A percentile compares a stretch with the other conserved stretches of the same genome.
These are phyloP conservation scores for Cornus controversa DNA, from an alignment of 148 eudicot species.

Conservation along the genomic window DNA sequence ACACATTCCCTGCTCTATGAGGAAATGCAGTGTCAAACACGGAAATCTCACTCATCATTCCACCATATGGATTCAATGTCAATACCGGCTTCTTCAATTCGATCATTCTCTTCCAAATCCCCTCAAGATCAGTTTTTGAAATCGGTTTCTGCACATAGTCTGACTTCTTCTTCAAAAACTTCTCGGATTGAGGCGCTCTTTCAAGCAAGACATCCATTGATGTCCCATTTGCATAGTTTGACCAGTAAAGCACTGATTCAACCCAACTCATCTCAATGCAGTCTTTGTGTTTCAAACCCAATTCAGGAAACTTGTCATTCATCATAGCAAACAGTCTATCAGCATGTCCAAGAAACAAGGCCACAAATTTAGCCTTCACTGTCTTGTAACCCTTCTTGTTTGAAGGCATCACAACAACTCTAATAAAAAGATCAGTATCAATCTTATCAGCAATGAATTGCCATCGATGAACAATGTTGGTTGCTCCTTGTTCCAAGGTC, in stretches of 20 bases:
- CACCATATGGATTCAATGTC: constrained; percentile 20
- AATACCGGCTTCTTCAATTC: constrained; percentile 4
- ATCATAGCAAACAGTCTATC: background rate
- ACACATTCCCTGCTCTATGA: constrained; percentile 16
- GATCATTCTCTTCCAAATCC: constrained; percentile 13
- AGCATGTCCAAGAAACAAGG: constrained; percentile 15
- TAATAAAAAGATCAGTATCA: too few relatives aligned
- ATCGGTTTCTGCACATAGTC: constrained; percentile 17
- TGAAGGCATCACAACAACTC: too few relatives aligned
- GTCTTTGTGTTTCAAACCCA: constrained; percentile 8
- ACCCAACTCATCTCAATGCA: constrained; percentile 23
- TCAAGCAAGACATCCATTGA: constrained; percentile 1
- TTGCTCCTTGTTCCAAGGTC: too few relatives aligned
- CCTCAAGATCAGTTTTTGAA: background rate
- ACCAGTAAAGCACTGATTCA: constrained; percentile 16
- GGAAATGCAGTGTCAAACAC: constrained; percentile 7
- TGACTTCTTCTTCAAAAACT: constrained; percentile 5
- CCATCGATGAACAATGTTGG: too few relatives aligned
- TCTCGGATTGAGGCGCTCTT: background rate
- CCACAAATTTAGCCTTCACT: constrained; percentile 3
- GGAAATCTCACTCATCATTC: constrained; percentile 18
- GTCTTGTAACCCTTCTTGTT: constrained; percentile 1
- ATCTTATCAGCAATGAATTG: too few relatives aligned
- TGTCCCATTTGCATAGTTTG: background rate
- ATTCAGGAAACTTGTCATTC: constrained; percentile 4